Evolutionary conservation across 495 filamentous ascomycete species (phyloP), one percentile per base, ranked within the genome.

Genomic region (Hyaloscypha hepaticicola): DNA sequence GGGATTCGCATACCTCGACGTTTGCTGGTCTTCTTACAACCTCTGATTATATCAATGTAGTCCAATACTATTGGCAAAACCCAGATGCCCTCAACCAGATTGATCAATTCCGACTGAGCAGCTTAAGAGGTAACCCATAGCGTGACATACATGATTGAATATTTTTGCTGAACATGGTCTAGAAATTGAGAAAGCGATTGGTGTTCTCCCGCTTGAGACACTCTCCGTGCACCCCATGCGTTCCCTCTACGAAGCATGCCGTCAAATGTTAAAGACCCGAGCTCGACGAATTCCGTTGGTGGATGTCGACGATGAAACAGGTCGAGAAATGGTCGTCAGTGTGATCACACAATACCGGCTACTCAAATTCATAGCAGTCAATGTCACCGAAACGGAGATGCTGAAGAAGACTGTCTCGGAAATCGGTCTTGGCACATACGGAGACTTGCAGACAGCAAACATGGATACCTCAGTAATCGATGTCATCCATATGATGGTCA

Each of bases 21-120:
- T 99, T 98, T 73, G 95, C 96, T 26, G 95, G 95, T 57, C 82
- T 98, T 26, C 83, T 99, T 71, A 98, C 95, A 24, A 96, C 91
- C 53, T 95, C 92, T 66, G 95, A 99, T 76, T 99, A 95, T 75
- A 90, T 99, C 80, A 99, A 99, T 74, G 89, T 99, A 61, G 96
- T 99, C 59, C 96, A 98, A 77, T 99, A 98, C 76, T 98, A 98
- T 79, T 98, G 95, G 87, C 94, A 98, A 78, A 96, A 94, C 70
- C 96, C 96, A 19, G 91, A 94, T 51, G 88, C 91, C 14, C 82
- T 99, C 60, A 86, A 87, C 61, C 84, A 93, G 72, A 89, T 98
- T 72, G 95, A 98, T 72, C 89, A 96, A 72, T 98, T 99, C 77
- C 90, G 91, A 34, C 79, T 99, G 56, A 93, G 91, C 79, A 96